Base-by-base conservation (phyloP, 2,329 filamentous ascomycete genomes). In the Cytospora chrysosperma region DNA sequence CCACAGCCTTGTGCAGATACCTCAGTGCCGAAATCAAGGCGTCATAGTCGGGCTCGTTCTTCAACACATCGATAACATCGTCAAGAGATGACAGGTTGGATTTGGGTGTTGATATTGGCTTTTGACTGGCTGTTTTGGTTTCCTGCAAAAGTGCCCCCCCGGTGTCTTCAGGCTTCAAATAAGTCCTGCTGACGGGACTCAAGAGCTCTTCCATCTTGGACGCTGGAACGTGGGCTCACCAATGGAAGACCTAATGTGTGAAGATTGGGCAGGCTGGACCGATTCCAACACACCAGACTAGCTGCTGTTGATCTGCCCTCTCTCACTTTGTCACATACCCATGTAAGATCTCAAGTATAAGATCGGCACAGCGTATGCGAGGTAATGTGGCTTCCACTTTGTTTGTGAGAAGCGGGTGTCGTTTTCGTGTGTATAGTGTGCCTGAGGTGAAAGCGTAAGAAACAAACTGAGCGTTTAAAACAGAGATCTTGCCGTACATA, bases 1-100 rank as follows among this genome's bases (percentile, higher is more conserved):
- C 62, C 24, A 63, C 59, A 52, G 72, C 70, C 52, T 74, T 69
- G 27, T 74, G 70, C 4, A 92, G 76, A 67, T 83, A 88, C 15
- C 73, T 73, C 47, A 93, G 74, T 6, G 81, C 77, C 0, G 76
- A 75, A 8, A 81, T 74, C 1, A 92, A 76, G 3, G 78, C 77
- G 12, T 85, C 81, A 67, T 87, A 82, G 69, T 84, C 82, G 4
- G 90, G 89, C 68, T 92, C 83, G 49, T 75, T 79, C 66, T 82
- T 87, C 15, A 93, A 75, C 3, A 79, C 76, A 49, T 86, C 80
- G n/a, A 91, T 74, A 12, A 81, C 85, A 65, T 87, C 84, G 47
- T 83, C 79, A 21, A 70, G 75, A 59, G 72, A 79, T 43, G 59
- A 67, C 61, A 47, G 63, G 28, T 59, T 52, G 37, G 57, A 58